Base-by-base conservation (phyloP, 371 early-diverging fungal species). In the Zopfochytrium polystomum region DNA sequence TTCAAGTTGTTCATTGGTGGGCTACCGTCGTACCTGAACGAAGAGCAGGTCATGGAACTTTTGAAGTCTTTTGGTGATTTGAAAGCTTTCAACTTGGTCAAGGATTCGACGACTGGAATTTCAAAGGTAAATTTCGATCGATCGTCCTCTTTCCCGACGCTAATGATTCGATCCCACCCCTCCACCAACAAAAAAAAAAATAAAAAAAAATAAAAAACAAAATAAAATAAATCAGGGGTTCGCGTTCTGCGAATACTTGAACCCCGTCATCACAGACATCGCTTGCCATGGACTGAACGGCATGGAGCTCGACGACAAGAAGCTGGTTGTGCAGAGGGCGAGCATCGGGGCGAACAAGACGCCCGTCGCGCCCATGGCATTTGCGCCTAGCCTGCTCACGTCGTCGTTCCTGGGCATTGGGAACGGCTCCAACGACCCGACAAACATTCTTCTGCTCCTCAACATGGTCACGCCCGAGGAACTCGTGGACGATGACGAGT, bases 1-100 rank as follows among this genome's bases (percentile, higher is more conserved):
- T 79, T 93, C 84, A 95, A 95, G 74, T 85, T 98, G 29, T 95
- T 93, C 67, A 85, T 98, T 55, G 95, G 96, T 51, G 94, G 95
- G 18, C 74, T 98, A 23, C 96, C 98, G 0, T 72, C 81, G 9
- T 90, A 93, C 66, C 76, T 98, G 55, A 90, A 80, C 44, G 95
- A 95, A 26, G 93, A 92, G 44, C 97, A 97, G 72, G 90, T 96
- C 3, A 88, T 88, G 67, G 96, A 98, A 60, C 75, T 98, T 27
- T 73, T 98, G 57, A 84, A 85, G 44, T 83, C 96, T 0, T 98
- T 97, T 84, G 98, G 98, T 52, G 89, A 90, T 68, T 74, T 98
- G 33, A 80, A 85, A 52, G 84, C 92, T 0, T 97, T 98, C 72
- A 91, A 92, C 67, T 66, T 98, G 38, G 93, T 97, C 18, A 91